phyloP scores from a whole-genome alignment of 495 filamentous ascomycete species.

The Penicillium bialowiezense region DNA sequence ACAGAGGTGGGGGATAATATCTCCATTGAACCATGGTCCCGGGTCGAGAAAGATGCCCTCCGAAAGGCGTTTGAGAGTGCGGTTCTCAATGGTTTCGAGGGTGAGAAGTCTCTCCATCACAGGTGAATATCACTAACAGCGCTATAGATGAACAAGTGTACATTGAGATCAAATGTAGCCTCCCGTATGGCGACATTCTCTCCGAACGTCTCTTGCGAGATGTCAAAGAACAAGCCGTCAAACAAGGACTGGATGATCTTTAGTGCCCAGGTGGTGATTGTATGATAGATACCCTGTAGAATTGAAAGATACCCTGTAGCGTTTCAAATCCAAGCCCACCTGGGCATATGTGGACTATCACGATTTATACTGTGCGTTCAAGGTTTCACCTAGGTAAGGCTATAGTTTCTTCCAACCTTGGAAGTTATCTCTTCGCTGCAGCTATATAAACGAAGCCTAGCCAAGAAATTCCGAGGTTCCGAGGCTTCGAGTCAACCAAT shows the following conservation, averaged over 20 bases:
- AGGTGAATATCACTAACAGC: not conserved
- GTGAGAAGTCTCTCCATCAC: not conserved
- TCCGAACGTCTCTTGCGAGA: not conserved
- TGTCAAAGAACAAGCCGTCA: not conserved
- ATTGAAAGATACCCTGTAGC: not conserved
- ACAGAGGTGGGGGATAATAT: conserved; percentile 1
- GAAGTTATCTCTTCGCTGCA: too few relatives aligned
- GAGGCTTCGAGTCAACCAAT: too few relatives aligned
- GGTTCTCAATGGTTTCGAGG: not conserved
- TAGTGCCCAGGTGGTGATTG: not conserved
- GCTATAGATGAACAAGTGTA: not conserved
- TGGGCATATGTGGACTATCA: too few relatives aligned
- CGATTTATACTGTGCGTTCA: too few relatives aligned
- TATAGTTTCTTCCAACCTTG: too few relatives aligned
- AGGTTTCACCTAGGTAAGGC: too few relatives aligned
- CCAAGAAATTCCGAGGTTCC: too few relatives aligned
- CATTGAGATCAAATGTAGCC: conserved; percentile 3
- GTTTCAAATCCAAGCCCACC: too few relatives aligned
- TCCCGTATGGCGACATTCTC: not conserved
- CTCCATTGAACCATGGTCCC: not conserved
- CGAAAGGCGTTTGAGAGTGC: not conserved
- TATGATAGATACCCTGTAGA: too few relatives aligned
- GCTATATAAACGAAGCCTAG: too few relatives aligned
- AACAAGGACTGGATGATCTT: not conserved
- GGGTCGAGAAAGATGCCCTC: conserved; percentile 2